phyloP scores from a whole-genome alignment of 345 rosid genomes.

The Turnera subulata region DNA sequence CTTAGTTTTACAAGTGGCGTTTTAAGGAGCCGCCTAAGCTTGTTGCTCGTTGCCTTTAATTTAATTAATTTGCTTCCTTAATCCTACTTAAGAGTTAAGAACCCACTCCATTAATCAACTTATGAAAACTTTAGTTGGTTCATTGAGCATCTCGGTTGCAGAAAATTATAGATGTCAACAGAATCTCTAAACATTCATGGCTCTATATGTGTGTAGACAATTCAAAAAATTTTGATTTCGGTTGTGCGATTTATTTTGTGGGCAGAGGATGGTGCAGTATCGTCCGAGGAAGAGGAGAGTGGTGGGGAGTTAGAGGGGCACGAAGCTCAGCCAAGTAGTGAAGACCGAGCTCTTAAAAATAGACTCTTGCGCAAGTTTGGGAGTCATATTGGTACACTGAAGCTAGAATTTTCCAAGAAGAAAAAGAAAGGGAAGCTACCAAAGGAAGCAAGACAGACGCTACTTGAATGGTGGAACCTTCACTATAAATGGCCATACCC shows the following conservation, averaged over 20 bases:
- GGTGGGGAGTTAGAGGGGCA: constrained; percentile 31
- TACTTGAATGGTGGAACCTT: constrained; percentile 31
- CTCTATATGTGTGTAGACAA: too few relatives aligned
- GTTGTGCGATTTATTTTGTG: background rate
- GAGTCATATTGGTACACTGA: constrained; percentile 25
- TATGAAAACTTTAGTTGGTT: too few relatives aligned
- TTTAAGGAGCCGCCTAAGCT: too few relatives aligned
- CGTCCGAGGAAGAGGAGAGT: constrained; percentile 67
- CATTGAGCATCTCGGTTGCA: too few relatives aligned
- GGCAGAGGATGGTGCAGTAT: constrained; percentile 49
- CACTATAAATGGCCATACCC: constrained; percentile 38
- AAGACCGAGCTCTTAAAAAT: constrained; percentile 27
- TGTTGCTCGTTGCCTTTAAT: too few relatives aligned
- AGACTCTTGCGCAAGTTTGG: constrained; percentile 28
- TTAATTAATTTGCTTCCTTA: too few relatives aligned
- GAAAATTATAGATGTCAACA: too few relatives aligned
- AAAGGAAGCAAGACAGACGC: constrained; percentile 30
- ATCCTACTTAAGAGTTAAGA: too few relatives aligned
- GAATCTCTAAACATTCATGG: too few relatives aligned
- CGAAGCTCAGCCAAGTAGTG: constrained; percentile 24
- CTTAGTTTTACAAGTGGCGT: too few relatives aligned
- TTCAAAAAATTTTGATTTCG: background rate
- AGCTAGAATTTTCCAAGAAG: constrained; percentile 32
- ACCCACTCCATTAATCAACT: too few relatives aligned
- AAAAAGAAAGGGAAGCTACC: constrained; percentile 35